Evolutionary conservation across 2,329 filamentous ascomycete species (phyloP).

Genomic region (Capronia epimyces): DNA sequence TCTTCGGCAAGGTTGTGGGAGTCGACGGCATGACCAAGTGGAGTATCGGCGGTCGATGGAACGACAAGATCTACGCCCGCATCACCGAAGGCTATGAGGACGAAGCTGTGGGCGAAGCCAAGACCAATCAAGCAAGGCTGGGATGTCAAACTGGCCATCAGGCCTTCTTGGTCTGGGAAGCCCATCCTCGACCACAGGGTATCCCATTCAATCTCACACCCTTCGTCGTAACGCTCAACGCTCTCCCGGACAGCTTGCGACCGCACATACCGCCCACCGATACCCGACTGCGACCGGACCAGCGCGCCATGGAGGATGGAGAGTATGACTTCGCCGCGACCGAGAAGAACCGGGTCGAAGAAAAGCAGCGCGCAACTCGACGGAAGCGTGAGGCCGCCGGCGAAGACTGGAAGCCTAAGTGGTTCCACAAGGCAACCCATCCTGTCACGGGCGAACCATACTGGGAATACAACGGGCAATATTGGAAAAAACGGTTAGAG

Average conservation of each 20-base stretch:
- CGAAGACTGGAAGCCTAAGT: constrained; percentile 75
- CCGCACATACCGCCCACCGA: constrained; percentile 84
- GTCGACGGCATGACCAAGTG: constrained; percentile 72
- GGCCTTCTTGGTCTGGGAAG: constrained; percentile 90
- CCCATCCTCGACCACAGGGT: constrained; percentile 68
- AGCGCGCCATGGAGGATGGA: constrained; percentile 98
- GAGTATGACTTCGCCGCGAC: constrained; percentile 86
- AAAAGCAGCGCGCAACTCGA: constrained; percentile 76
- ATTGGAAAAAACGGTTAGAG: constrained; percentile 68
- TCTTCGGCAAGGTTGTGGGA: constrained; percentile 80
- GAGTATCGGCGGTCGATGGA: constrained; percentile 92
- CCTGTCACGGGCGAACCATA: constrained; percentile 79
- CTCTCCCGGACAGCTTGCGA: constrained; percentile 73
- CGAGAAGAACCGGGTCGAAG: constrained; percentile 92
- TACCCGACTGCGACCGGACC: constrained; percentile 85
- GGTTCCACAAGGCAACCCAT: constrained; percentile 72
- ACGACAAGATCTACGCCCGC: constrained; percentile 92
- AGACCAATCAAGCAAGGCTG: constrained; percentile 51
- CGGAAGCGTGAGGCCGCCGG: constrained; percentile 68
- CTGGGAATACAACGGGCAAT: constrained; percentile 83
- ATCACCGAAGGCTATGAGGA: constrained; percentile 87
- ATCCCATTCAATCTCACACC: constrained; percentile 97
- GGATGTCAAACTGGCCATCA: constrained; percentile 44
- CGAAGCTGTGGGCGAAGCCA: constrained; percentile 52
- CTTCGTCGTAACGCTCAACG: constrained; percentile 91